These are phyloP conservation scores for Paraleonurus japonicus DNA, from an alignment of 257 asterid genomes.

Conservation along the genomic window DNA sequence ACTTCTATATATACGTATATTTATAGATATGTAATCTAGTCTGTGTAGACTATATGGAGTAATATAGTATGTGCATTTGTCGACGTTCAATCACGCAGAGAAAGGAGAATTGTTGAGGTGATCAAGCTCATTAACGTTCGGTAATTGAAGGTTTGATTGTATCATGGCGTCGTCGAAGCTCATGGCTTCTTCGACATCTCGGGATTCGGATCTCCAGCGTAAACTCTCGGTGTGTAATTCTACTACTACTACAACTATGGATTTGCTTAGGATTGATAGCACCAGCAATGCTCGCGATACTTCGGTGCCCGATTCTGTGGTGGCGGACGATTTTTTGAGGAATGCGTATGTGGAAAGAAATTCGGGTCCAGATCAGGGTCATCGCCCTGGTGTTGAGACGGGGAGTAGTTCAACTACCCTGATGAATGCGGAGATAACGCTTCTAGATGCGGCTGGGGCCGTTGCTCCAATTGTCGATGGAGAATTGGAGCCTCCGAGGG, in stretches of 20 bases:
- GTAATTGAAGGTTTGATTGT: background rate
- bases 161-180: slow-evolving; percentile 48
- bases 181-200: slow-evolving; percentile 45
- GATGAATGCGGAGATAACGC: slow-evolving; percentile 50
- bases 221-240: slow-evolving; percentile 39
- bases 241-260: slow-evolving; percentile 30
- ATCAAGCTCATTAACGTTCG: slow-evolving; percentile 16
- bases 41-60: background rate
- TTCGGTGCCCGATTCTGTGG: slow-evolving; percentile 28
- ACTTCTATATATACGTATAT: background rate
- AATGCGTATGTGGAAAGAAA: slow-evolving; percentile 26
- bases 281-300: slow-evolving; percentile 29
- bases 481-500: slow-evolving; percentile 39
- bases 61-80: background rate
- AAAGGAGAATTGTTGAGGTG: slow-evolving; percentile 15
- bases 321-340: slow-evolving; percentile 34
- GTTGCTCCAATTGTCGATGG: slow-evolving; percentile 44
- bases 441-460: slow-evolving; percentile 56
- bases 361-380: slow-evolving; percentile 32
- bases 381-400: slow-evolving; percentile 27
- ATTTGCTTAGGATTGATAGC: slow-evolving; percentile 36
- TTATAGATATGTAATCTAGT: background rate
- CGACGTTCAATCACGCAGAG: background rate
- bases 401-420: slow-evolving; percentile 38
- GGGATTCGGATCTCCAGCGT: slow-evolving; percentile 53